Conservation (phyloP, 306 rosid species). For the Dryas octopetala region DNA sequence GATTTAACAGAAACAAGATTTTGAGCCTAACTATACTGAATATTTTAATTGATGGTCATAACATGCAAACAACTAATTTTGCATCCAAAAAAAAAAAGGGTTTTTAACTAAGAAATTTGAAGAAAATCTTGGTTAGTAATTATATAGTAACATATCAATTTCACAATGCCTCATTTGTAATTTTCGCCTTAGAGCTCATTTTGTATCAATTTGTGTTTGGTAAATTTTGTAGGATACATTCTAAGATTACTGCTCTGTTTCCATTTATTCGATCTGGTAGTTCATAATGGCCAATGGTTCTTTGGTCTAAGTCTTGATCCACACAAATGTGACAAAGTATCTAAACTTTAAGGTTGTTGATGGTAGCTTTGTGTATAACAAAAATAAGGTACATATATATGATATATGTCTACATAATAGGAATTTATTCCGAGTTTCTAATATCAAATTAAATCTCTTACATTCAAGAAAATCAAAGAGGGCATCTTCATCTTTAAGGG, state of each 20-base stretch:
- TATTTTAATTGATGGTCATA: not conserved
- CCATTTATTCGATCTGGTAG: conserved; percentile 29
- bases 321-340: conserved; percentile 79
- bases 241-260: no score
- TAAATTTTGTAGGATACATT: no score
- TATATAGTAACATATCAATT: no score
- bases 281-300: conserved; percentile 89
- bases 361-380: conserved; percentile 79
- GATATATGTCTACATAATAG: not conserved
- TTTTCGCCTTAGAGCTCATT: no score
- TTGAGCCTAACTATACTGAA: not conserved
- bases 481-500: conserved; percentile 40
- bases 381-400: conserved; percentile 54
- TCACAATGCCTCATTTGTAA: no score
- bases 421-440: no score
- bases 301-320: conserved; percentile 74
- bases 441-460: no score
- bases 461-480: conserved; percentile 10
- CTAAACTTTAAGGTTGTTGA: conserved; percentile 77
- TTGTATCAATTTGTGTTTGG: no score
- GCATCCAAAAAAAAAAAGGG: no score
- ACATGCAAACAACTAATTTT: no score
- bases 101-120: no score
- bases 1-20: not conserved
- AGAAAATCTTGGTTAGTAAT: no score